Evolutionary conservation across 2,329 filamentous ascomycete species (phyloP).

Genomic region (Arthrobotrys musiformis): DNA sequence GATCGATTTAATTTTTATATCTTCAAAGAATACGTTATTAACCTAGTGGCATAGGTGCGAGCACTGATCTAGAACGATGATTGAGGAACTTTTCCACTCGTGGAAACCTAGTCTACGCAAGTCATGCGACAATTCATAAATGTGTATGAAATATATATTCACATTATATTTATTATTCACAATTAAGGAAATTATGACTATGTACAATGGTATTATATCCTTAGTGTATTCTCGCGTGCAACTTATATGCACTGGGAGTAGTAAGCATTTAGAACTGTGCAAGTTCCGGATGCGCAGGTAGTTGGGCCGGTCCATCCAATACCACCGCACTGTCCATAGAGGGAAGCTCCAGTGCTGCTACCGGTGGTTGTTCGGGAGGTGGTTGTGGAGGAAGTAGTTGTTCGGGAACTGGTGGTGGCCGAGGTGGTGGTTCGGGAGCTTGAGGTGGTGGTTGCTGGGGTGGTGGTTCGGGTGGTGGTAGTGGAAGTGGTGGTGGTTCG

Average conservation of each 20-base stretch:
- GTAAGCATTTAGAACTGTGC: conserved; percentile 10
- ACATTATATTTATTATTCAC: conserved; percentile 26
- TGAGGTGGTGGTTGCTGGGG: conserved; percentile 17
- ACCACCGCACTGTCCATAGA: conserved; percentile 52
- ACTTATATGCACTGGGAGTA: conserved; percentile 42
- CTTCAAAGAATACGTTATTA: too few relatives aligned
- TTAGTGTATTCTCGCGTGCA: background rate
- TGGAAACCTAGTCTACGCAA: too few relatives aligned
- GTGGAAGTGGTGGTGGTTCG: conserved; percentile 5
- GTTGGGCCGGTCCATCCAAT: conserved; percentile 49
- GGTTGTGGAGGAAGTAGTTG: conserved; percentile 47
- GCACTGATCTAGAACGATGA: too few relatives aligned
- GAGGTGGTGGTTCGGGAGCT: background rate
- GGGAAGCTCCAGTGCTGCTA: conserved; percentile 12
- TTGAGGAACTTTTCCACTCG: too few relatives aligned
- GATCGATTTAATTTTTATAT: background rate
- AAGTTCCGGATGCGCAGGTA: conserved; percentile 50
- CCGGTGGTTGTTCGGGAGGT: conserved; percentile 22
- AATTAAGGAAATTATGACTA: conserved; percentile 18
- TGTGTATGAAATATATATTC: background rate
- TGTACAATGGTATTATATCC: conserved; percentile 26
- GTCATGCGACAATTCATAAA: too few relatives aligned
- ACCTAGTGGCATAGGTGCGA: too few relatives aligned
- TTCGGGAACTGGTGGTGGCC: conserved; percentile 24
- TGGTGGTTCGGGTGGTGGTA: background rate